Evolutionary conservation across 106 monocot species (phyloP).

Genomic region (Dactylorhiza incarnata): DNA sequence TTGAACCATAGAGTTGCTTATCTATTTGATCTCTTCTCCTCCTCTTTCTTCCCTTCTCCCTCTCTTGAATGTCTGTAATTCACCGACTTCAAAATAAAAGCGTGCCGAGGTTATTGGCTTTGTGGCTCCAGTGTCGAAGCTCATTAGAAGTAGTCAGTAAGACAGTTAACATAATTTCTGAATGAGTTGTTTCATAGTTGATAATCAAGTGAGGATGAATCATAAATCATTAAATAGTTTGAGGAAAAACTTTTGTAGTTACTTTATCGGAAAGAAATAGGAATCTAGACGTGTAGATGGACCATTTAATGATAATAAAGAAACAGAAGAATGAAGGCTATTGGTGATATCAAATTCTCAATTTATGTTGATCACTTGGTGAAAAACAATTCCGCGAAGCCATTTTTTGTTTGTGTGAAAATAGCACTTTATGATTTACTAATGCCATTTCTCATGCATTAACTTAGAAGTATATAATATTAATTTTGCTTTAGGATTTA

Average conservation of each 20-base stretch:
- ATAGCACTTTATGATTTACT: no score
- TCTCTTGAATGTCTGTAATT: background rate
- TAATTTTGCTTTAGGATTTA: no score
- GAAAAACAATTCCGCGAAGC: background rate
- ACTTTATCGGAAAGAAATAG: background rate
- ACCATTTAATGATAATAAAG: background rate
- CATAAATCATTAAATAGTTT: background rate
- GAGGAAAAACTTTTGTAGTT: background rate
- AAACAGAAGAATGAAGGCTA: background rate
- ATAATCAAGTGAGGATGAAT: background rate
- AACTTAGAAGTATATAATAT: no score
- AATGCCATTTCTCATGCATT: no score
- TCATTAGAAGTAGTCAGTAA: background rate
- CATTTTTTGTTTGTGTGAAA: no score
- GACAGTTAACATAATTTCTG: background rate
- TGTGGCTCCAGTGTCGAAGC: background rate
- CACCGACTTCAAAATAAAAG: background rate
- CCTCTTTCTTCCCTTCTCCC: background rate
- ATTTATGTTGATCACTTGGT: background rate
- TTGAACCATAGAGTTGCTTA: conserved; percentile 70
- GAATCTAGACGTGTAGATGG: background rate
- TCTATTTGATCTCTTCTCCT: conserved; percentile 38
- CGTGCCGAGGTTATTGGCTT: background rate
- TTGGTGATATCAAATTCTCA: background rate
- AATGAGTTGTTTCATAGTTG: background rate